Evolutionary conservation across 768 basidiomycete genomes (phyloP).

Genomic region (Phaeotremella skinneri): DNA sequence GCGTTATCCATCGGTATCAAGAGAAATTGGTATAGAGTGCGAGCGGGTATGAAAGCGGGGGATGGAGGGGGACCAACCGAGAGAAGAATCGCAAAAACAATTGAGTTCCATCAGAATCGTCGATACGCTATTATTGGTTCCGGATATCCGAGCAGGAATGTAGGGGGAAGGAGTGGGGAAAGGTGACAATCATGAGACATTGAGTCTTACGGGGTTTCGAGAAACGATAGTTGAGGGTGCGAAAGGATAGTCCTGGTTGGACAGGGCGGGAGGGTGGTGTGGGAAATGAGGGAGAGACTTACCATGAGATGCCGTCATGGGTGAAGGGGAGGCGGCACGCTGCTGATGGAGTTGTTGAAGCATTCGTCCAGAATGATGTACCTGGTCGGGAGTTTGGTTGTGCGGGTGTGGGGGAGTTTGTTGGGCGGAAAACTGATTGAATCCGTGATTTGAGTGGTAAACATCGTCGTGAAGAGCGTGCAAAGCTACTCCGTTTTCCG

Average conservation of each 20-base stretch:
- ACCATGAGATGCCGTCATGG: constrained; percentile 4
- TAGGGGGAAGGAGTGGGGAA: neutral
- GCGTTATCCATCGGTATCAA: constrained; percentile 5
- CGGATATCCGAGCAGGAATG: neutral
- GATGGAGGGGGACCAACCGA: constrained; percentile 1
- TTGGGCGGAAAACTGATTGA: neutral
- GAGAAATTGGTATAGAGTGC: neutral
- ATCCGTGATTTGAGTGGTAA: neutral
- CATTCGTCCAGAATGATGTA: constrained; percentile 9
- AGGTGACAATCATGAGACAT: constrained; percentile 6
- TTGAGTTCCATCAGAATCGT: constrained; percentile 12
- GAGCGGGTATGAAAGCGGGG: neutral
- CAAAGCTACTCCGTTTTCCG: constrained; percentile 9
- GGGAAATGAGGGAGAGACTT: constrained; percentile 1
- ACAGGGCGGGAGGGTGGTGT: neutral
- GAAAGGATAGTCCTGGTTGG: neutral
- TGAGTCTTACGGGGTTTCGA: neutral
- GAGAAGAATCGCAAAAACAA: neutral
- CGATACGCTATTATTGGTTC: constrained; percentile 18
- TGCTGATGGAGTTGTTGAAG: constrained; percentile 18
- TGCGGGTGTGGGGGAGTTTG: constrained; percentile 5
- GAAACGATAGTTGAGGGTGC: neutral
- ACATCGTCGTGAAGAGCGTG: neutral
- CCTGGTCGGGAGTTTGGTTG: neutral
- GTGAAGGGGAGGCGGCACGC: constrained; percentile 16